Percentiles rank a stretch among this genome's conserved stretches.
Conservation (phyloP, 257 asterid species). For the Osmanthus fragrans region DNA sequence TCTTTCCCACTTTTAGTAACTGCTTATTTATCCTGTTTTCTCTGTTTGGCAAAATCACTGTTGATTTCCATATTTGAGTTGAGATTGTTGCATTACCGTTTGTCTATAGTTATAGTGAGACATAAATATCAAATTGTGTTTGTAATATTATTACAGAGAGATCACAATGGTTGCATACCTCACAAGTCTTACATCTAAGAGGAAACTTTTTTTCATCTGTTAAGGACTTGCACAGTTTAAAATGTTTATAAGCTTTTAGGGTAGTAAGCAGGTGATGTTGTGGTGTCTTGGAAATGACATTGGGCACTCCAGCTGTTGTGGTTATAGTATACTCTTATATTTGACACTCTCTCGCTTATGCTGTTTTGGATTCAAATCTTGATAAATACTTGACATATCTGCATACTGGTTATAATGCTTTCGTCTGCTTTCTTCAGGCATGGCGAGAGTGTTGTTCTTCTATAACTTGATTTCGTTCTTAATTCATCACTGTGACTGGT, state of each 20-base stretch:
- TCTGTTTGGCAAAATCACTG: background rate
- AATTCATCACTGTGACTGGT: background rate
- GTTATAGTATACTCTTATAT: background rate
- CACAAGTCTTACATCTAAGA: background rate
- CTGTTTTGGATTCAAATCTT: constrained; percentile 3
- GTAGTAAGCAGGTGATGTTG: background rate
- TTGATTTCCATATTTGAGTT: constrained; percentile 20
- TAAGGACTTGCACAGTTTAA: background rate
- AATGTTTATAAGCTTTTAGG: background rate
- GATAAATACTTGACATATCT: background rate
- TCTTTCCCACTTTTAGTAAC: background rate
- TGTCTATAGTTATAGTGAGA: background rate
- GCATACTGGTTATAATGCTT: background rate
- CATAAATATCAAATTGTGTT: background rate
- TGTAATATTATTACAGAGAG: background rate
- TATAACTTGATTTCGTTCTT: background rate
- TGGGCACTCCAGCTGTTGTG: background rate
- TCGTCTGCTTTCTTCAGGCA: background rate
- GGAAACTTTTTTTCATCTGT: background rate
- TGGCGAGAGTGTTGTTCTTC: constrained; percentile 1
- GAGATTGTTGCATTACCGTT: background rate
- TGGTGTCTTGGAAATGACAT: background rate
- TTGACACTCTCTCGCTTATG: constrained; percentile 10
- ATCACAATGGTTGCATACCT: background rate
- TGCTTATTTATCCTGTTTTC: background rate